Evolutionary conservation across 2,329 filamentous ascomycete genomes (phyloP).

Genomic region (Pochonia chlamydosporia): DNA sequence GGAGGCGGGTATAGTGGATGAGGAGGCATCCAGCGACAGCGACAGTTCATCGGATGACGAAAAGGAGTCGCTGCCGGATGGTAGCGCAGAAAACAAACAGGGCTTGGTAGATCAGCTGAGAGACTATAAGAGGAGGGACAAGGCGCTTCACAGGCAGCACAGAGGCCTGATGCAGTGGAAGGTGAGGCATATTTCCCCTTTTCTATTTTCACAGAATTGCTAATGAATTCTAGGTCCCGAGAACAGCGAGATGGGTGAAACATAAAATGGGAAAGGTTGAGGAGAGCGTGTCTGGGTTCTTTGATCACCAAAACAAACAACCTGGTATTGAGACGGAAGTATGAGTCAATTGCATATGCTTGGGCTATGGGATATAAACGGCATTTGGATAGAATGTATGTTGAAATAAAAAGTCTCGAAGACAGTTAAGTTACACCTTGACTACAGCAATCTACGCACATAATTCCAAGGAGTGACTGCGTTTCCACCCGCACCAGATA

Average conservation of each 20-base stretch:
- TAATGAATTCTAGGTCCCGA: slow-evolving; percentile 24
- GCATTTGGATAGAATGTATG: background rate
- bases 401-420: background rate
- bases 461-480: no score
- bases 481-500: no score
- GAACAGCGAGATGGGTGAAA: slow-evolving; percentile 44
- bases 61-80: slow-evolving; percentile 32
- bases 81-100: slow-evolving; percentile 36
- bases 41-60: slow-evolving; percentile 28
- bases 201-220: background rate
- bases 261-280: slow-evolving; percentile 52
- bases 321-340: slow-evolving; percentile 64
- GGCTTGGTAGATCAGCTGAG: slow-evolving; percentile 42
- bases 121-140: slow-evolving; percentile 55
- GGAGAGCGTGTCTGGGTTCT: slow-evolving; percentile 50
- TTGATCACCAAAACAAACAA: slow-evolving; percentile 54
- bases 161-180: slow-evolving; percentile 70
- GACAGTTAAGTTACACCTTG: no score
- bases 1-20: slow-evolving; percentile 28
- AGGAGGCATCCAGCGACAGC: slow-evolving; percentile 23
- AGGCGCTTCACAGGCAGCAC: slow-evolving; percentile 58
- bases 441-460: no score
- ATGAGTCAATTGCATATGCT: slow-evolving; percentile 35
- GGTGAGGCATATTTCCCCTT: slow-evolving; percentile 18
- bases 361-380: background rate